Percentiles rank a stretch among this genome's conserved stretches.
Evolutionary conservation across 148 eudicot genomes (phyloP).

Genomic region (Spergularia bocconei): DNA sequence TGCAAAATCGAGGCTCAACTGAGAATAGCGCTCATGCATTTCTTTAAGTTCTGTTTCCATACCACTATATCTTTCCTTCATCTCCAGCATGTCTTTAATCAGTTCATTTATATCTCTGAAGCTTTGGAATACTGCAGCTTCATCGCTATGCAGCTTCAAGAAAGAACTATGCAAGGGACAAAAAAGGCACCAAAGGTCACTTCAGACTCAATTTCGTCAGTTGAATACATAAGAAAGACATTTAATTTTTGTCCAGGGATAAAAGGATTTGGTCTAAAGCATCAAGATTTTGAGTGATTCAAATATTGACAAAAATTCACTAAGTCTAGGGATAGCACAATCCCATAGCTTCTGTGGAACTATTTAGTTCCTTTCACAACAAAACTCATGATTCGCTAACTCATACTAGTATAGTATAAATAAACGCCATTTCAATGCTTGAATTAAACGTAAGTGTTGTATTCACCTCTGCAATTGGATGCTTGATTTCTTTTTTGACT

Average conservation of each 20-base stretch:
- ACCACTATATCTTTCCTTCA: constrained; percentile 55
- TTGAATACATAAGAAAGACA: not conserved
- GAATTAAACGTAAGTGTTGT: not conserved
- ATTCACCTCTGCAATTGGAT: constrained; percentile 75
- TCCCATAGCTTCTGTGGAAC: too few relatives aligned
- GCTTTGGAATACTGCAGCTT: constrained; percentile 84
- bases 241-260: not conserved
- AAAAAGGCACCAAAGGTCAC: not conserved
- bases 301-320: too few relatives aligned
- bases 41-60: constrained; percentile 74
- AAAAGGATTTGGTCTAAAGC: too few relatives aligned
- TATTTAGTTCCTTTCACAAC: too few relatives aligned
- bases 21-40: constrained; percentile 90
- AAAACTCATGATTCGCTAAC: too few relatives aligned
- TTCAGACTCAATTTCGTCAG: too few relatives aligned
- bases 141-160: constrained; percentile 85
- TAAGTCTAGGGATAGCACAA: too few relatives aligned
- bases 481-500: constrained; percentile 67
- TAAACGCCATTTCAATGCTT: not conserved
- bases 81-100: constrained; percentile 76
- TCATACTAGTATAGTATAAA: not conserved
- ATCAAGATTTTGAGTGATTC: too few relatives aligned
- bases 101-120: constrained; percentile 88
- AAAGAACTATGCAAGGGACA: constrained; percentile 56
- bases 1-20: constrained; percentile 81